Percentiles rank a stretch among this genome's conserved stretches.
Conservation (phyloP, 202 grass and related monocot species). For the Digitaria exilis region DNA sequence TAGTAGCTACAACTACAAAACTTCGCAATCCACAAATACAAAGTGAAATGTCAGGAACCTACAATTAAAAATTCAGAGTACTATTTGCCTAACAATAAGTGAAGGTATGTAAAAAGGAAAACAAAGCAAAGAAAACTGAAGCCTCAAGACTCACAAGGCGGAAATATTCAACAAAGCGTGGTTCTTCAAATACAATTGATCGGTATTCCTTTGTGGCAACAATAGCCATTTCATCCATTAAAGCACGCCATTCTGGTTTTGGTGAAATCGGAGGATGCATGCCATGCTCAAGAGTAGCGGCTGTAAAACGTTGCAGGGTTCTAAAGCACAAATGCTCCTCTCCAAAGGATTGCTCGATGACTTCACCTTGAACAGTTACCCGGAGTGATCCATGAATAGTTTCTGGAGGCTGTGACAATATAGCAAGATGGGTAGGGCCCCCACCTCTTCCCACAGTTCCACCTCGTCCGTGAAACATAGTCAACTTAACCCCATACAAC, state of each 20-base stretch:
- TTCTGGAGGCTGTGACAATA: slow-evolving; percentile 91
- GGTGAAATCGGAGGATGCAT: slow-evolving; percentile 90
- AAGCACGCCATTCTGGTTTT: slow-evolving; percentile 85
- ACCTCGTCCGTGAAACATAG: slow-evolving; percentile 96
- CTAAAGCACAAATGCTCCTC: slow-evolving; percentile 97
- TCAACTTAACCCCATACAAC: slow-evolving; percentile 69
- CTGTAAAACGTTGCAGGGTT: slow-evolving; percentile 90
- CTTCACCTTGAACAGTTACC: slow-evolving; percentile 95
- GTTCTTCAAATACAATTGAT: slow-evolving; percentile 88
- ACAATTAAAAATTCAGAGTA: neutral
- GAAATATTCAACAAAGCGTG: slow-evolving; percentile 97
- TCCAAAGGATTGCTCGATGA: slow-evolving; percentile 97
- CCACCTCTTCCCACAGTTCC: slow-evolving; percentile 97
- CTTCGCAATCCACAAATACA: neutral
- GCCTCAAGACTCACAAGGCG: slow-evolving; percentile 62
- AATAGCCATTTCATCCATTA: slow-evolving; percentile 95
- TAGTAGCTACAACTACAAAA: neutral
- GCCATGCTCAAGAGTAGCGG: slow-evolving; percentile 97
- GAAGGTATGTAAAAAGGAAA: neutral
- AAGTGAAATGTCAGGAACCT: neutral
- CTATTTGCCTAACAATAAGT: neutral
- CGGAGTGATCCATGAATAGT: slow-evolving; percentile 89
- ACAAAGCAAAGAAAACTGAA: neutral
- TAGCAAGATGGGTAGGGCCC: slow-evolving; percentile 96
- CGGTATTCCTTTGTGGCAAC: slow-evolving; percentile 85